These are phyloP conservation scores for Trametes cubensis DNA, from an alignment of 768 basidiomycete species.

Conservation along the genomic window DNA sequence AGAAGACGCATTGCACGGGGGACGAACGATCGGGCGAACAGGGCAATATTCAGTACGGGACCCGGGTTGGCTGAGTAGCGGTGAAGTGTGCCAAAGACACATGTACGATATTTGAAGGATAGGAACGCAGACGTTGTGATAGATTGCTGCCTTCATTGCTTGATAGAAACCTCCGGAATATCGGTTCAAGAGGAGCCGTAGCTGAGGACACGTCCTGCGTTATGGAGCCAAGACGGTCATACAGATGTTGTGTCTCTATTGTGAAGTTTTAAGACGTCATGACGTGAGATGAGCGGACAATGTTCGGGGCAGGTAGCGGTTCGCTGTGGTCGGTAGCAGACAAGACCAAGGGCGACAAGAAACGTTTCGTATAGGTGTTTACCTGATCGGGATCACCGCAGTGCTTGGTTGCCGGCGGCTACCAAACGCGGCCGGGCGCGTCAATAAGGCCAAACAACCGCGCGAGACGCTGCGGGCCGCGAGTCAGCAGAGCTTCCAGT, in stretches of 20 bases:
- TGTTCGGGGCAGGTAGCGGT: neutral
- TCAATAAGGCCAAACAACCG: conserved; percentile 9
- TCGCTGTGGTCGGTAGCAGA: neutral
- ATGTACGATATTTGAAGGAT: neutral
- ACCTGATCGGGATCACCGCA: conserved; percentile 1
- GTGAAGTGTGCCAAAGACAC: neutral
- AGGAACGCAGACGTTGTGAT: conserved; percentile 1
- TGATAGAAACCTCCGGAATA: conserved; percentile 3
- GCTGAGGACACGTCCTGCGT: too few species aligned
- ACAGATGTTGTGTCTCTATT: too few species aligned
- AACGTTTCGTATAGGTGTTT: conserved; percentile 7
- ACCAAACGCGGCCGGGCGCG: neutral
- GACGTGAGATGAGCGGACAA: neutral
- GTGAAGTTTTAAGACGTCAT: too few species aligned
- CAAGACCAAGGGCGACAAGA: neutral
- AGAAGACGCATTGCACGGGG: neutral
- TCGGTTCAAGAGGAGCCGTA: neutral
- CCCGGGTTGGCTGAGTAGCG: neutral
- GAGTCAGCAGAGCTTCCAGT: conserved; percentile 11
- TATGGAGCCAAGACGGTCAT: neutral
- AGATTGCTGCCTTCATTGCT: conserved; percentile 9
- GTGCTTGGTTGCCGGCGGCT: neutral
- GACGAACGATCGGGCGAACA: neutral
- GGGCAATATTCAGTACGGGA: neutral
- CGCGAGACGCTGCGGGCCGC: conserved; percentile 1